These are phyloP conservation scores for Apiospora arundinis DNA, from an alignment of 2,329 filamentous ascomycete genomes.

Conservation along the genomic window DNA sequence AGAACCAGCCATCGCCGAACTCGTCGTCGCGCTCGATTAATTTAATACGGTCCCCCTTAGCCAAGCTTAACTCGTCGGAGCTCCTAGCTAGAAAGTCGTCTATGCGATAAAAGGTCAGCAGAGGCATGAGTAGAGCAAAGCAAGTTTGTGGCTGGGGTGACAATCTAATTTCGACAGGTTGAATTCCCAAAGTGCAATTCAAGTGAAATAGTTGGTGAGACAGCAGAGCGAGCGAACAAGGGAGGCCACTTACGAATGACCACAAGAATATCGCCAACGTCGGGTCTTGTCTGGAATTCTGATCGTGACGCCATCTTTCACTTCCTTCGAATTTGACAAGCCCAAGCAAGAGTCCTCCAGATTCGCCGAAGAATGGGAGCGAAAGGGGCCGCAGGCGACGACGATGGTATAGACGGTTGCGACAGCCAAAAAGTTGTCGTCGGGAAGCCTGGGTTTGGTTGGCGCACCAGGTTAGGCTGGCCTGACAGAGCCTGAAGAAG, in stretches of 20 bases:
- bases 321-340: not conserved
- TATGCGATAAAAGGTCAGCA: constrained; percentile 42
- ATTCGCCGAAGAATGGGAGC: not conserved
- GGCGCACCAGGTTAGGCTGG: not conserved
- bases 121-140: not conserved
- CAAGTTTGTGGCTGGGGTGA: not conserved
- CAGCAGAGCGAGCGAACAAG: not conserved
- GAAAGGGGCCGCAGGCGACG: not conserved
- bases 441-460: not conserved
- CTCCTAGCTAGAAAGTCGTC: constrained; percentile 93
- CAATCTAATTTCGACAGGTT: not conserved
- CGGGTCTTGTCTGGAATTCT: constrained; percentile 54
- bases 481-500: not conserved
- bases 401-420: not conserved
- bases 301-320: constrained; percentile 26
- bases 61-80: constrained; percentile 88
- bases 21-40: constrained; percentile 86
- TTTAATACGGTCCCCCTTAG: constrained; percentile 84
- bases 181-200: not conserved
- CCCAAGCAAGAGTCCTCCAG: not conserved
- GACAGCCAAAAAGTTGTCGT: constrained; percentile 13
- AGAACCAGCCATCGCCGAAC: constrained; percentile 87
- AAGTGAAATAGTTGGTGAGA: not conserved
- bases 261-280: constrained; percentile 70
- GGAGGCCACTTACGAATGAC: constrained; percentile 69